phyloP scores from a whole-genome alignment of 225 moss, liverwort and hornwort genomes.

The Neckera pumila region DNA sequence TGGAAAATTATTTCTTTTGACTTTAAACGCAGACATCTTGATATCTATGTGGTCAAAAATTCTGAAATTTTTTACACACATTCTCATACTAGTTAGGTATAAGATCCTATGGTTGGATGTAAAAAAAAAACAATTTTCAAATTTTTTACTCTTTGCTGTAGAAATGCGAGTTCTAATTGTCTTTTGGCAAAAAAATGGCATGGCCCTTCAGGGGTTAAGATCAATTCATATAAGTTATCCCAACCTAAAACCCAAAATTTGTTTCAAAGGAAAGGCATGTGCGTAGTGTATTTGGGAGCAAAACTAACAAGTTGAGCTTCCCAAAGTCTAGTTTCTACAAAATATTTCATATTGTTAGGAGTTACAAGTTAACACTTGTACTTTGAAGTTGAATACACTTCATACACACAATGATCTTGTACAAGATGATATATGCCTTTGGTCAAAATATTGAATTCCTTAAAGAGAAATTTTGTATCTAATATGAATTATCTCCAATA shows the following conservation, averaged over 20 bases:
- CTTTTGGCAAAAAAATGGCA: too few species aligned
- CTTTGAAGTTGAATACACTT: neutral
- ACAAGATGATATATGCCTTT: accelerated
- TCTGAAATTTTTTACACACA: too few species aligned
- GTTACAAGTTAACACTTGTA: neutral
- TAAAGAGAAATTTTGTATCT: accelerated
- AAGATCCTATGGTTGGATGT: too few species aligned
- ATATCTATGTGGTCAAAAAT: too few species aligned
- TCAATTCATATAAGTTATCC: neutral
- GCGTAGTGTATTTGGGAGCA: neutral
- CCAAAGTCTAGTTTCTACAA: neutral
- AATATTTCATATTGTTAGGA: neutral
- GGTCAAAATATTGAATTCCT: accelerated
- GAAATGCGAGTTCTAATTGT: too few species aligned
- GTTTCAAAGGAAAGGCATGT: neutral
- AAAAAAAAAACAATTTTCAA: too few species aligned
- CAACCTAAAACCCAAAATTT: neutral
- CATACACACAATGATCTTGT: neutral
- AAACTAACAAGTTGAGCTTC: neutral
- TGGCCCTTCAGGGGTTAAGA: too few species aligned
- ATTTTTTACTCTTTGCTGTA: too few species aligned
- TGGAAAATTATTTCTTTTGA: too few species aligned
- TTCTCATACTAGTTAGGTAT: too few species aligned
- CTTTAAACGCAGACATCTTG: too few species aligned
- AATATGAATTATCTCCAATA: neutral